Percentiles rank a stretch among this genome's conserved stretches.
Evolutionary conservation across 2,329 filamentous ascomycete species (phyloP).

Genomic region (Aureobasidium sp.): DNA sequence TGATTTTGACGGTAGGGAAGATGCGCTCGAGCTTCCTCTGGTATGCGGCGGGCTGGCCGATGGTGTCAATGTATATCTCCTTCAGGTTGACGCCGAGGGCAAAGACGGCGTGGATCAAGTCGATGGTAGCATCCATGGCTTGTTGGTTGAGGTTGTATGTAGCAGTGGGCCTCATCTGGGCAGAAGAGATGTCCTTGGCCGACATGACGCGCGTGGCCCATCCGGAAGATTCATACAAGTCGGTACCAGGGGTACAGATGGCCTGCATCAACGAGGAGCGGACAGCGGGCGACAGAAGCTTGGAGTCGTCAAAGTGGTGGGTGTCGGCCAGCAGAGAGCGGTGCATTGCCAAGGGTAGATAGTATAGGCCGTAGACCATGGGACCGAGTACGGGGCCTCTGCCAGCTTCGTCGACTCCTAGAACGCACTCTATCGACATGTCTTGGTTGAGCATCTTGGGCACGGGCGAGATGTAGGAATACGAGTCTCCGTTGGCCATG

Average conservation of each 20-base stretch:
- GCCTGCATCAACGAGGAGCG: constrained; percentile 62
- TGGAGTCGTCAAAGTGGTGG: constrained; percentile 91
- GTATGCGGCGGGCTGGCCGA: constrained; percentile 74
- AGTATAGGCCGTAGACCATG: constrained; percentile 64
- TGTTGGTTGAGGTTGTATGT: constrained; percentile 92
- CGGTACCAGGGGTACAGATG: constrained; percentile 57
- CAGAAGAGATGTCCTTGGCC: constrained; percentile 69
- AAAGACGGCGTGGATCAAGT: constrained; percentile 69
- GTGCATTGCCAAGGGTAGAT: constrained; percentile 55
- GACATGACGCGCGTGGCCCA: constrained; percentile 79
- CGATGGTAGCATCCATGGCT: constrained; percentile 83
- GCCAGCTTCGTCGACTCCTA: constrained; percentile 91
- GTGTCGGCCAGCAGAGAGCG: constrained; percentile 66
- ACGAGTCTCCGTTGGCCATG: constrained; percentile 36
- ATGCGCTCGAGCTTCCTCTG: constrained; percentile 74
- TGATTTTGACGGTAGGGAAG: constrained; percentile 58
- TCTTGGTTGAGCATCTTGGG: constrained; percentile 32
- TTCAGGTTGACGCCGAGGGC: constrained; percentile 69
- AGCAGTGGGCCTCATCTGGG: constrained; percentile 58
- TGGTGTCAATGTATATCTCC: constrained; percentile 92
- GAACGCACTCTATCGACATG: constrained; percentile 54
- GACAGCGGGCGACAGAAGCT: constrained; percentile 73
- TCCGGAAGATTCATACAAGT: constrained; percentile 58
- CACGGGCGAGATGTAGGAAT: constrained; percentile 39
- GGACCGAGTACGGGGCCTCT: constrained; percentile 84